A percentile compares a stretch with the other conserved stretches of the same genome.
These are phyloP conservation scores for Scenedesmus sp. DNA, from an alignment of 163 green algal genomes.

Conservation along the genomic window DNA sequence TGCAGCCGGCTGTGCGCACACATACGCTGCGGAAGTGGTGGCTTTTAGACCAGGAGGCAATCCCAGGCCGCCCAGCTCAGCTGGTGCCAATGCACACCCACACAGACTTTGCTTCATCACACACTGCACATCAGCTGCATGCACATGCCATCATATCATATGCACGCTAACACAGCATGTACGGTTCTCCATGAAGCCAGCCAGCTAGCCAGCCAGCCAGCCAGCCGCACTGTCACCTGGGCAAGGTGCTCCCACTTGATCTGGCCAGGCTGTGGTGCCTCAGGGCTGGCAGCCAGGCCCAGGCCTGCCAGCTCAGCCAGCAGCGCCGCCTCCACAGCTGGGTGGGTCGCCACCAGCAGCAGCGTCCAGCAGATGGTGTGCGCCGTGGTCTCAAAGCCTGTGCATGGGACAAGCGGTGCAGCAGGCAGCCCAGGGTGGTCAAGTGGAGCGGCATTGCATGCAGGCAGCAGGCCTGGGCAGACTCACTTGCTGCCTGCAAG, in stretches of 20 bases:
- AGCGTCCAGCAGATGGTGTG: constrained; percentile 68
- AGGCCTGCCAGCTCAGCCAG: constrained; percentile 61
- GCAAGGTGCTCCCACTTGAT: constrained; percentile 44
- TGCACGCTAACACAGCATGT: too few species aligned
- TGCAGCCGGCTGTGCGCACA: too few species aligned
- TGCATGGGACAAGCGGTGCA: constrained; percentile 54
- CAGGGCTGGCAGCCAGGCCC: constrained; percentile 57
- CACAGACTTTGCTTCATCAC: too few species aligned
- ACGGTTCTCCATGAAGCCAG: background rate
- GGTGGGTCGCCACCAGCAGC: constrained; percentile 55
- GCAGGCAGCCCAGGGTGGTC: background rate
- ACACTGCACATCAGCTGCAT: too few species aligned
- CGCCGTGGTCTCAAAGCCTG: constrained; percentile 72
- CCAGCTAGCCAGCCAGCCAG: background rate
- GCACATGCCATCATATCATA: too few species aligned
- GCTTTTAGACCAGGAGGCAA: too few species aligned
- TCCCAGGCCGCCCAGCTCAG: too few species aligned
- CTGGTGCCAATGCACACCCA: too few species aligned
- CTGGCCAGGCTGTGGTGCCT: background rate
- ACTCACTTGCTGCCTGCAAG: too few species aligned
- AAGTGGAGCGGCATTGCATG: background rate
- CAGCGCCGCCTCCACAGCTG: constrained; percentile 58
- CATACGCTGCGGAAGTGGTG: too few species aligned
- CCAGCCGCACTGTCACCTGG: background rate
- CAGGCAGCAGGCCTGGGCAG: background rate